Conservation (phyloP, 2,329 filamentous ascomycete genomes). For the Ophiostoma tasmaniense region DNA sequence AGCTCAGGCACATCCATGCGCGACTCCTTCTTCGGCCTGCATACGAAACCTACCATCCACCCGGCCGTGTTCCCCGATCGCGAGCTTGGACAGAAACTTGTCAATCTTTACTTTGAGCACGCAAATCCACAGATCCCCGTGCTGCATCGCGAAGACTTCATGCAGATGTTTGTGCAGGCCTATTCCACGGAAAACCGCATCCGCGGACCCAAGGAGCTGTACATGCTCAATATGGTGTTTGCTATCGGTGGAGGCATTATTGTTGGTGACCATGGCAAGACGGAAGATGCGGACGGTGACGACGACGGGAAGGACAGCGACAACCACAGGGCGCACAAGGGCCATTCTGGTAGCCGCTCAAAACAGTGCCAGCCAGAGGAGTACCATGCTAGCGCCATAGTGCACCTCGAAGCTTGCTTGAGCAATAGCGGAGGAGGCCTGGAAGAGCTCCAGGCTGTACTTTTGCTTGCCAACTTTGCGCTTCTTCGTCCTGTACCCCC, state of each 20-base stretch:
- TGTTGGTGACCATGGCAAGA: conserved; percentile 54
- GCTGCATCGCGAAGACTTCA: conserved; percentile 80
- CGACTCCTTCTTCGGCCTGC: conserved; percentile 94
- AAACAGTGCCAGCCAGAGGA: conserved; percentile 74
- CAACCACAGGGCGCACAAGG: conserved; percentile 16
- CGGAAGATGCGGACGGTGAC: conserved; percentile 11
- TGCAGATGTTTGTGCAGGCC: conserved; percentile 74
- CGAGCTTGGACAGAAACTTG: conserved; percentile 62
- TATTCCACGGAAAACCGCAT: conserved; percentile 61
- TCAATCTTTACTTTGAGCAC: conserved; percentile 86
- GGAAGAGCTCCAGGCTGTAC: conserved; percentile 87
- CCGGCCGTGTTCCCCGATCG: conserved; percentile 76
- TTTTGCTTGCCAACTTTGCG: conserved; percentile 85
- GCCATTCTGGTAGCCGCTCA: conserved; percentile 22
- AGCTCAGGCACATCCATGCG: conserved; percentile 71
- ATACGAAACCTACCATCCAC: conserved; percentile 80
- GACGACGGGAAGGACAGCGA: conserved; percentile 17
- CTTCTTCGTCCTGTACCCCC: conserved; percentile 84
- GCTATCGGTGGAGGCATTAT: conserved; percentile 93
- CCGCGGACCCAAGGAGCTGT: conserved; percentile 72
- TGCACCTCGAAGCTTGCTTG: conserved; percentile 81
- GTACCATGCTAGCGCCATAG: conserved; percentile 89
- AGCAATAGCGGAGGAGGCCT: conserved; percentile 79
- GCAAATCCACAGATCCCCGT: conserved; percentile 95
- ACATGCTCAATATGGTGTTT: conserved; percentile 93